Base-by-base conservation (phyloP, 352 stramenopile genomes). In the Pythium oligandrum region DNA sequence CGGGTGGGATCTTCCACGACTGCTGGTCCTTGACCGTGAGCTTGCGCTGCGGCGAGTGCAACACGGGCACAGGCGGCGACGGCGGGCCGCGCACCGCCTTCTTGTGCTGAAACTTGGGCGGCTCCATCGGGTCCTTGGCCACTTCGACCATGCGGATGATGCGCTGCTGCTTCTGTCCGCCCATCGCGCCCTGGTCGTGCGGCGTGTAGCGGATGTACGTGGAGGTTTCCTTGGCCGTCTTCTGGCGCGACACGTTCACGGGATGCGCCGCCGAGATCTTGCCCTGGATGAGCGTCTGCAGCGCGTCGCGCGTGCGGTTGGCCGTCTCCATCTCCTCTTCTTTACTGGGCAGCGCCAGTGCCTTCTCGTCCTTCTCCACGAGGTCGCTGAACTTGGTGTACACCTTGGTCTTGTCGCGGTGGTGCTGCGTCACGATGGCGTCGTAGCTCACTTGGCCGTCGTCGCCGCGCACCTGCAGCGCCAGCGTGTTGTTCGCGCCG, bases 131-230 rank as follows among this genome's bases (percentile, higher is more conserved):
- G 82, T 99, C 97, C 52, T 98, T 91, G 51, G 97, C 93, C n/a
- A 91, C 90, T 0, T 98, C 96, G 38, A 99, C 96, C 89, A 99
- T 98, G 65, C 96, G 92, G 63, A 99, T 98, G 57, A 99, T 96
- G 42, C 97, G 88, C 73, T 99, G 92, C 56, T 96, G 71, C 37
- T 69, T 67, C 42, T 72, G 56, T 4, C 62, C 71, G 9, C 68
- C 68, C 57, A 82, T 84, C 51, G 73, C 78, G 36, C 73, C 74
- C 57, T 90, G 80, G 40, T 94, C 81, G 59, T 94, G 75, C 31
- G 86, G 86, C 47, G 86, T 96, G 63, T 91, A 90, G 9, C 83
- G 79, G 50, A 94, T 83, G 61, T 93, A 95, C 61, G 71, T 82
- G 43, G 83, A 81, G 26, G 72, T 79, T 48, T 93, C 86, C 38